Percentiles rank a stretch among this genome's conserved stretches.
These are phyloP conservation scores for Rhynchosporium secalis DNA, from an alignment of 2,329 filamentous ascomycete genomes.

Conservation along the genomic window DNA sequence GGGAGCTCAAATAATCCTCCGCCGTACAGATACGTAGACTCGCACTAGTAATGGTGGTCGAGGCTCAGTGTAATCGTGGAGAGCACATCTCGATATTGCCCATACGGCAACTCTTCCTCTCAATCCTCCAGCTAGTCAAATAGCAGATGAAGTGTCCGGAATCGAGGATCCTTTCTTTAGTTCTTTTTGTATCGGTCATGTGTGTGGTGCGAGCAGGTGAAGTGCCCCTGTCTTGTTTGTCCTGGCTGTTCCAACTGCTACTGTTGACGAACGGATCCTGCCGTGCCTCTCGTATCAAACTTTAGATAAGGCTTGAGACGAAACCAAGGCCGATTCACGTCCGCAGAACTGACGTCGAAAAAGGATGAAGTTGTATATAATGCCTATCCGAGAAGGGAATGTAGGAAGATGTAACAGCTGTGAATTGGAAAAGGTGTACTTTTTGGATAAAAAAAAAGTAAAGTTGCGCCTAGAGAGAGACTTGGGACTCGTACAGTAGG, in stretches of 20 bases:
- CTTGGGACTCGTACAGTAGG: not conserved
- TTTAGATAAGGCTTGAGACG: constrained; percentile 4
- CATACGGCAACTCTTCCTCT: not conserved
- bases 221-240: constrained; percentile 4
- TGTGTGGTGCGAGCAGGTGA: constrained; percentile 18
- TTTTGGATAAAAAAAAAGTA: too few relatives aligned
- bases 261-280: constrained; percentile 9
- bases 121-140: not conserved
- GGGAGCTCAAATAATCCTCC: not conserved
- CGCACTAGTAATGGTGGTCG: constrained; percentile 7
- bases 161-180: not conserved
- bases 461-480: not conserved
- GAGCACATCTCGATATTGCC: constrained; percentile 17
- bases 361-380: not conserved
- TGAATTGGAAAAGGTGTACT: not conserved
- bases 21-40: not conserved
- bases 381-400: not conserved
- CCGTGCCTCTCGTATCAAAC: constrained; percentile 12
- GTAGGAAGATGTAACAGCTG: not conserved
- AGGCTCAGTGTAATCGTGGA: constrained; percentile 17
- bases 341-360: not conserved
- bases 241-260: not conserved
- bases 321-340: not conserved
- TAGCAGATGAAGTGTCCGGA: not conserved
- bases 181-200: not conserved